Conservation (phyloP, 2,329 filamentous ascomycete genomes). For the Penicillium sp. region DNA sequence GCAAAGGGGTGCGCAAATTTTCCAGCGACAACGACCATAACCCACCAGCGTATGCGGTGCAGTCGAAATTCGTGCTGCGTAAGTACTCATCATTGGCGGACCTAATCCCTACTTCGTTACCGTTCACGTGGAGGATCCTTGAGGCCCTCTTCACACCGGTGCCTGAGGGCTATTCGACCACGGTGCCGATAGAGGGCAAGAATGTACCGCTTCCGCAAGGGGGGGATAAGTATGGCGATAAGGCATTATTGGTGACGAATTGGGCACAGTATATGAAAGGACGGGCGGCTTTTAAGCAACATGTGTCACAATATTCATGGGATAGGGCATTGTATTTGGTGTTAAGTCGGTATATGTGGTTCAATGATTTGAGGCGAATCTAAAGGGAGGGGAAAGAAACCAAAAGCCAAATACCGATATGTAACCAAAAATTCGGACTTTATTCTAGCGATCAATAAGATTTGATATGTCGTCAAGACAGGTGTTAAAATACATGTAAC, state of each 20-base stretch:
- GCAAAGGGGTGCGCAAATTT: constrained; percentile 34
- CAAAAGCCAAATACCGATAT: not conserved
- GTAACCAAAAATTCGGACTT: no score
- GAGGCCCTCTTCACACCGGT: constrained; percentile 17
- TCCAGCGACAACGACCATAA: constrained; percentile 21
- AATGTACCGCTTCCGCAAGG: not conserved
- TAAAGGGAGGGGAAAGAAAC: not conserved
- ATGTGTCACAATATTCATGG: constrained; percentile 41
- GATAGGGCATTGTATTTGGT: constrained; percentile 40
- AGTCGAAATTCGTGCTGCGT: constrained; percentile 32
- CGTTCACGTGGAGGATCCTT: constrained; percentile 26
- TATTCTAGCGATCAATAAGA: not conserved
- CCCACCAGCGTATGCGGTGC: constrained; percentile 34
- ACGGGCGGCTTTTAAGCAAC: constrained; percentile 35
- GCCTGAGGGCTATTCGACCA: constrained; percentile 5
- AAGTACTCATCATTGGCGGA: constrained; percentile 40
- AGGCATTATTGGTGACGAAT: constrained; percentile 34
- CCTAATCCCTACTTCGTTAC: constrained; percentile 35
- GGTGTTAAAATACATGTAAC: no score
- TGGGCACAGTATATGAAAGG: constrained; percentile 35
- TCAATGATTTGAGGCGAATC: constrained; percentile 26
- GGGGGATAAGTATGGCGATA: constrained; percentile 19
- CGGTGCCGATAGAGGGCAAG: not conserved
- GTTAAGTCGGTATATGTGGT: constrained; percentile 41
- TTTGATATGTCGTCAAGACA: no score